Base-by-base conservation (phyloP, 768 basidiomycete species). In the Chiua virens region DNA sequence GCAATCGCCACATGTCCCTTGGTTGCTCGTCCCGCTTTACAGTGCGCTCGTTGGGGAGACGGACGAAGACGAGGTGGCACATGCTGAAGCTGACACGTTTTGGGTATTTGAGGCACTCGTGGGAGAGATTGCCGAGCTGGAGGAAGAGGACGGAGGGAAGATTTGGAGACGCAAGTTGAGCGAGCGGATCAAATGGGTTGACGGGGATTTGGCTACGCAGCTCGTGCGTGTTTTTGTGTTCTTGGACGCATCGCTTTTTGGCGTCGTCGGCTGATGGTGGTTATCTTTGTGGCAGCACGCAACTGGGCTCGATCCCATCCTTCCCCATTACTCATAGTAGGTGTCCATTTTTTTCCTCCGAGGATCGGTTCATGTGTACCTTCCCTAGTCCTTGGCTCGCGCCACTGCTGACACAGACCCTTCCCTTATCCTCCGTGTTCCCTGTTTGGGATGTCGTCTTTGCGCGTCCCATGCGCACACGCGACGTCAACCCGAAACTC, bases 311-410 rank as follows among this genome's bases (percentile, higher is more conserved):
- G 84, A 87, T 60, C 89, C 89, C 20, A 69, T 75, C 23, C 70
- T 85, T 23, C 89, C 89, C 3, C 87, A 91, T 69, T 91, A 88
- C 66, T 89, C 89, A 42, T 86, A 85, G 89, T 90, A 68, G 55
- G 88, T 69, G 8, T 41, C 39, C 37, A 18, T 37, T 41, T 45
- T 34, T 39, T 11, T n/a, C n/a, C 21, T 18, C 15, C 11, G 9
- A 28, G 22, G 17, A 27, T 22, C 40, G 34, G 18, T 42, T 54
- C 8, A 45, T 46, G 5, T 25, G 43, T 47, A 42, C 39, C 27
- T 35, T 36, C 20, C 52, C 28, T 54, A 90, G 89, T 67, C 85
- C 82, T 40, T 92, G 89, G 89, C 71, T 91, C 11, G 79, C 85
- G 13, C 79, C 87, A 11, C 60, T 92, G 8, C 68, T 91, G 20